Conservation (phyloP, 176 grass and related monocot genomes). For the Microstegium vimineum region DNA sequence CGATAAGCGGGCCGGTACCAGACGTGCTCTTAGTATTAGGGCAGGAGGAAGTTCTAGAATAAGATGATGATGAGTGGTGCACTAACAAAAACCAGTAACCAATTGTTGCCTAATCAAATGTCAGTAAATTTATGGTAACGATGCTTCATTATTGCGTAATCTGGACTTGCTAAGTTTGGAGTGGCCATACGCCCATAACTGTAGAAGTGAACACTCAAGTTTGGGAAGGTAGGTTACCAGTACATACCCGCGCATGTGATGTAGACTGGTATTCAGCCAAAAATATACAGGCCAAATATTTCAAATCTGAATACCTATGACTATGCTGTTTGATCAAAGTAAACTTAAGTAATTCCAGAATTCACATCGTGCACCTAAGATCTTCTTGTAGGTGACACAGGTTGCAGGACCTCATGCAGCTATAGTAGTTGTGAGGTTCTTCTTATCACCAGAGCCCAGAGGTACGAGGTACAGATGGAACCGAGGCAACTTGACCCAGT, state of each 20-base stretch:
- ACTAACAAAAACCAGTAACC: not conserved
- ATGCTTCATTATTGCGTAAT: conserved; percentile 6
- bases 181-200: not conserved
- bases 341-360: not conserved
- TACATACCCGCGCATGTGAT: not conserved
- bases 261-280: not conserved
- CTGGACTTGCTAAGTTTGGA: not conserved
- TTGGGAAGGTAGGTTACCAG: not conserved
- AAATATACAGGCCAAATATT: not conserved
- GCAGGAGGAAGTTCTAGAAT: not conserved
- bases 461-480: conserved; percentile 9
- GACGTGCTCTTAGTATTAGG: not conserved
- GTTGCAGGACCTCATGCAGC: not conserved
- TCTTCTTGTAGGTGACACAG: not conserved
- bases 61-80: not conserved
- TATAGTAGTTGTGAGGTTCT: not conserved
- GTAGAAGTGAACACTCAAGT: not conserved
- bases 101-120: not conserved
- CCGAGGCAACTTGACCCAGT: not conserved
- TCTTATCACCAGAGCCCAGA: not conserved
- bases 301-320: not conserved
- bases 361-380: not conserved
- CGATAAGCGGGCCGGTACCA: not conserved
- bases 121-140: not conserved
- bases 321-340: not conserved